A percentile compares a stretch with the other conserved stretches of the same genome.
phyloP scores from a whole-genome alignment of 2,329 filamentous ascomycete species.

The Venturia pyrina region DNA sequence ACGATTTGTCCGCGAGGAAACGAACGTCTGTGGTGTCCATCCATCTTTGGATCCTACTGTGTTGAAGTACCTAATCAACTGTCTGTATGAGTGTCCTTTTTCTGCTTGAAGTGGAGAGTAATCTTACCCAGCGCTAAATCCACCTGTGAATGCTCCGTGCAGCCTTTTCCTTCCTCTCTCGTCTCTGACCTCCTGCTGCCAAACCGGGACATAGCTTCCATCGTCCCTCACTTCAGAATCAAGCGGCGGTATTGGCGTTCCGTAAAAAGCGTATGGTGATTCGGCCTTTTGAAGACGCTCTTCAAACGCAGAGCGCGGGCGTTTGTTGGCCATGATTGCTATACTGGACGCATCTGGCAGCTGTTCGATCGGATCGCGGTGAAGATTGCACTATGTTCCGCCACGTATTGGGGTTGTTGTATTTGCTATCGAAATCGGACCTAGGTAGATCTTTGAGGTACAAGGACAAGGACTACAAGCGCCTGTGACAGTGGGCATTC shows the following conservation, averaged over 20 bases:
- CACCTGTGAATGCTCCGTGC: slow-evolving; percentile 93
- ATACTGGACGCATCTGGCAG: background rate
- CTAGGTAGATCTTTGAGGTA: background rate
- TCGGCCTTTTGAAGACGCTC: slow-evolving; percentile 56
- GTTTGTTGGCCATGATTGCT: slow-evolving; percentile 63
- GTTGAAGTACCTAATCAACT: slow-evolving; percentile 71
- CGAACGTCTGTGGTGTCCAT: slow-evolving; percentile 86
- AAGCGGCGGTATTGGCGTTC: slow-evolving; percentile 70
- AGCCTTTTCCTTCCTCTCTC: slow-evolving; percentile 82
- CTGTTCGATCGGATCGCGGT: background rate
- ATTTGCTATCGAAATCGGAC: background rate
- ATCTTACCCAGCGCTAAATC: slow-evolving; percentile 85
- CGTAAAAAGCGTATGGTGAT: slow-evolving; percentile 69
- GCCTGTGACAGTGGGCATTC: background rate
- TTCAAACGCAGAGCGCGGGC: slow-evolving; percentile 69
- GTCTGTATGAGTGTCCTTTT: slow-evolving; percentile 17
- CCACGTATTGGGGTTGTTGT: background rate
- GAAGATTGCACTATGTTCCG: background rate
- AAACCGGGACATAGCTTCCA: slow-evolving; percentile 86
- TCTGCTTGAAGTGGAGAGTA: slow-evolving; percentile 15
- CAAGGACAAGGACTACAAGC: background rate
- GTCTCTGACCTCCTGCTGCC: slow-evolving; percentile 96
- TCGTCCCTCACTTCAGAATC: slow-evolving; percentile 75
- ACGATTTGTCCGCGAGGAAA: slow-evolving; percentile 76
- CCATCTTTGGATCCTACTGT: slow-evolving; percentile 97